Conservation (phyloP, 2,329 filamentous ascomycete species). For the Arthroderma sp. region DNA sequence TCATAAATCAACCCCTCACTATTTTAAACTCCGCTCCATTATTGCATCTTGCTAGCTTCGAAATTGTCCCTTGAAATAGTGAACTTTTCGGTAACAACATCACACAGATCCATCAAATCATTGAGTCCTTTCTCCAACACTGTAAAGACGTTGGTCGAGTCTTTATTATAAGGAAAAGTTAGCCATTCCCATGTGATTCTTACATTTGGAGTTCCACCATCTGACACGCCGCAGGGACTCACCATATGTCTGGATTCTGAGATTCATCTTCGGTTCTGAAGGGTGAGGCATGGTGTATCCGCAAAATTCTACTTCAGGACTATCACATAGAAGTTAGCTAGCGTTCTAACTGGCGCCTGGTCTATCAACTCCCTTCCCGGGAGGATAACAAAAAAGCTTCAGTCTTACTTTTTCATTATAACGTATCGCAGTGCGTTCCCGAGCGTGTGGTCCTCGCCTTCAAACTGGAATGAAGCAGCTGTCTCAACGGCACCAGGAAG, state of each 20-base stretch:
- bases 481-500: slow-evolving; percentile 71
- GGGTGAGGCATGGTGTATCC: slow-evolving; percentile 97
- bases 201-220: too few relatives aligned
- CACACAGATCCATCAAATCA: slow-evolving; percentile 83
- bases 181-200: slow-evolving; percentile 51
- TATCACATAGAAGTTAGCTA: slow-evolving; percentile 29
- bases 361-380: neutral
- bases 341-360: too few relatives aligned
- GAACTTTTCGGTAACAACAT: slow-evolving; percentile 89
- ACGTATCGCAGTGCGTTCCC: slow-evolving; percentile 90
- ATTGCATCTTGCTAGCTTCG: slow-evolving; percentile 24
- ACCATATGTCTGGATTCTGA: slow-evolving; percentile 96
- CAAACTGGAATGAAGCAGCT: slow-evolving; percentile 89
- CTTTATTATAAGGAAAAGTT: slow-evolving; percentile 35
- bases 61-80: slow-evolving; percentile 54
- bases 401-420: slow-evolving; percentile 90
- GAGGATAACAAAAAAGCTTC: neutral
- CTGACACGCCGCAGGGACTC: slow-evolving; percentile 23
- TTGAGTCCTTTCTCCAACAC: slow-evolving; percentile 81
- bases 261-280: slow-evolving; percentile 90
- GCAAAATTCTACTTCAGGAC: slow-evolving; percentile 93
- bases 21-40: neutral
- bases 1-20: neutral
- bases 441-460: slow-evolving; percentile 85
- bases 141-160: slow-evolving; percentile 66